phyloP scores from a whole-genome alignment of 345 rosid species.

The Populus nigra region DNA sequence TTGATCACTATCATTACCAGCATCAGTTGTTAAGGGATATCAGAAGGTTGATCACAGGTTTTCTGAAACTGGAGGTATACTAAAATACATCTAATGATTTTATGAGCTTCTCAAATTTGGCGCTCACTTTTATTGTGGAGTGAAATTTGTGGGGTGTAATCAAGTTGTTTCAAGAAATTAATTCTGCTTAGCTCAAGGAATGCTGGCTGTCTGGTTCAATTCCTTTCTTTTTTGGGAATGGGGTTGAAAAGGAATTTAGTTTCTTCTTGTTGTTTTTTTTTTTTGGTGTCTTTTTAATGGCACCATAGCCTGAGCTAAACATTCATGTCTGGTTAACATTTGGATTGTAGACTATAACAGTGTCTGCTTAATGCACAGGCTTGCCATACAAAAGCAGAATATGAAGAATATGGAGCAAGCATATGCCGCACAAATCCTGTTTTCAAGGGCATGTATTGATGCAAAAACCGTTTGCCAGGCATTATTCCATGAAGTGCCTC shows the following conservation, averaged over 20 bases:
- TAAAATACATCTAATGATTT: neutral
- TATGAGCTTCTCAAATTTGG: neutral
- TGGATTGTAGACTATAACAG: too few relatives aligned
- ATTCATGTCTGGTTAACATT: too few relatives aligned
- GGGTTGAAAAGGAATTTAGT: neutral
- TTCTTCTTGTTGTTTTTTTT: too few relatives aligned
- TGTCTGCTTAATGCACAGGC: conserved; percentile 47
- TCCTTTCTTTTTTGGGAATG: neutral
- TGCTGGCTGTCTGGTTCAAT: neutral
- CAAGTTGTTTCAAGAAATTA: neutral
- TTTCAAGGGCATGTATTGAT: conserved; percentile 96
- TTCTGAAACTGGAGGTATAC: neutral
- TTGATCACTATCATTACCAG: neutral
- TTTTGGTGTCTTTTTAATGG: neutral
- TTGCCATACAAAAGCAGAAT: conserved; percentile 96
- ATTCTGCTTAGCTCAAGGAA: neutral
- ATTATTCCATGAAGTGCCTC: neutral
- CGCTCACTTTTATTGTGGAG: neutral
- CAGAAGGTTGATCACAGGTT: neutral
- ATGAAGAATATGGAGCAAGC: conserved; percentile 96
- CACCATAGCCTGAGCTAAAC: too few relatives aligned
- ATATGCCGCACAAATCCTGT: conserved; percentile 99
- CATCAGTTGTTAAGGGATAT: neutral
- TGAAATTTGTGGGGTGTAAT: neutral
- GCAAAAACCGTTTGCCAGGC: neutral